A percentile compares a stretch with the other conserved stretches of the same genome.
Conservation (phyloP, 352 stramenopile species). For the Globisporangium rhizosaccharum region DNA sequence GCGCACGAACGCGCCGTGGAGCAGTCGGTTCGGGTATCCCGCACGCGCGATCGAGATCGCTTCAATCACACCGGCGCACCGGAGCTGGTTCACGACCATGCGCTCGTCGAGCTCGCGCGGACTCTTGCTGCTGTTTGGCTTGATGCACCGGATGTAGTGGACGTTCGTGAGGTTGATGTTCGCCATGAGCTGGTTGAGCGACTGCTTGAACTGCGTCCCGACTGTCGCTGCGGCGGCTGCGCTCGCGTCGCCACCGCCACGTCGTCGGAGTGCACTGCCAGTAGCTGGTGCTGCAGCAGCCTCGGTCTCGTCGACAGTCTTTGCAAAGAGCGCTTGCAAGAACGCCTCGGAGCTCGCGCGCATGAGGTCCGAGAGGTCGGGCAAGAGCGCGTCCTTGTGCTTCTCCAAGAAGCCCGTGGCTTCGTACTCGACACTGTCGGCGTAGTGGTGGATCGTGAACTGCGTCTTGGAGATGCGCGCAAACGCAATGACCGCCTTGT, state of each 20-base stretch:
- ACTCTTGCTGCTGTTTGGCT: conserved; percentile 77
- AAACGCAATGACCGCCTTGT: conserved; percentile 65
- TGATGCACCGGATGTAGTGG: conserved; percentile 85
- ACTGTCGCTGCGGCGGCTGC: conserved; percentile 41
- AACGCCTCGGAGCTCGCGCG: conserved; percentile 41
- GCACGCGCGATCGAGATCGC: conserved; percentile 72
- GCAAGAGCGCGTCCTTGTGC: conserved; percentile 91
- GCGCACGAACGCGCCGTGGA: conserved; percentile 66
- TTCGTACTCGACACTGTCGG: conserved; percentile 89
- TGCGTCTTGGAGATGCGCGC: conserved; percentile 62
- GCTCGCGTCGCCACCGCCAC: conserved; percentile 16
- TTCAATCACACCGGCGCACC: conserved; percentile 77
- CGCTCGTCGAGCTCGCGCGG: conserved; percentile 45
- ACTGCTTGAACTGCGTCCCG: conserved; percentile 79
- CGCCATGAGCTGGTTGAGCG: conserved; percentile 60
- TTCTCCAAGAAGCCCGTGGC: conserved; percentile 91
- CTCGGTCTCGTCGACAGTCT: conserved; percentile 27
- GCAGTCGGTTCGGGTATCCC: conserved; percentile 70
- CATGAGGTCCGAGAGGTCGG: conserved; percentile 86
- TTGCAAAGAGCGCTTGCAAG: conserved; percentile 51
- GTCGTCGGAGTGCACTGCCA: conserved; percentile 14
- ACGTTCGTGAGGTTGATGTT: conserved; percentile 71
- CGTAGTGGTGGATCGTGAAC: conserved; percentile 94
- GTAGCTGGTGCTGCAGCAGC: conserved; percentile 15
- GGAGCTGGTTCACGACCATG: conserved; percentile 78